Evolutionary conservation across 805 yeast genomes (phyloP).

Genomic region (Candida corydali): DNA sequence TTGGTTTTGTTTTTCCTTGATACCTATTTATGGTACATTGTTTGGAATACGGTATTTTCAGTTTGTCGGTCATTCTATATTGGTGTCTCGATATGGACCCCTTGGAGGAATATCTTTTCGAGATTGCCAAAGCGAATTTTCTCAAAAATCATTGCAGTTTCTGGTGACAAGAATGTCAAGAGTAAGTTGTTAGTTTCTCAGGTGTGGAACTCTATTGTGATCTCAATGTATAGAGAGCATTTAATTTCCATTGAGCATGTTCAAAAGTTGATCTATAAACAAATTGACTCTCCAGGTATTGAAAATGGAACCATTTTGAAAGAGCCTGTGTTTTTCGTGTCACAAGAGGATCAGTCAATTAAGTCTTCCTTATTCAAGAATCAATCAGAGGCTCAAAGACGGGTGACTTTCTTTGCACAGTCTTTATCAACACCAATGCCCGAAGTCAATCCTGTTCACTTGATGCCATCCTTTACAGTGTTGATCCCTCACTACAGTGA

Average conservation of each 20-base stretch:
- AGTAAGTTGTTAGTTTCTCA: slow-evolving; percentile 60
- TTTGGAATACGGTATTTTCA: slow-evolving; percentile 74
- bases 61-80: slow-evolving; percentile 65
- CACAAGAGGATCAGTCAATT: slow-evolving; percentile 74
- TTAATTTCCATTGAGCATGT: slow-evolving; percentile 70
- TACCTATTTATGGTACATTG: slow-evolving; percentile 81
- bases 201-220: slow-evolving; percentile 80
- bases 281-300: slow-evolving; percentile 21
- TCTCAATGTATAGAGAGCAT: slow-evolving; percentile 81
- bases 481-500: slow-evolving; percentile 95
- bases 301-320: slow-evolving; percentile 32
- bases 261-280: slow-evolving; percentile 59
- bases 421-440: slow-evolving; percentile 84
- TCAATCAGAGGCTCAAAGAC: slow-evolving; percentile 74
- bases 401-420: slow-evolving; percentile 87
- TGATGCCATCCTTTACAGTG: slow-evolving; percentile 83
- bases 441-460: slow-evolving; percentile 57
- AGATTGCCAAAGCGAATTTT: slow-evolving; percentile 72
- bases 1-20: slow-evolving; percentile 70
- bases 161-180: slow-evolving; percentile 24
- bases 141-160: slow-evolving; percentile 59
- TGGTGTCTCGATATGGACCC: slow-evolving; percentile 84
- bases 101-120: slow-evolving; percentile 80
- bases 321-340: slow-evolving; percentile 75
- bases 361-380: slow-evolving; percentile 54